Base-by-base conservation (phyloP, 2,329 filamentous ascomycete species). In the Penicillium thymicola region DNA sequence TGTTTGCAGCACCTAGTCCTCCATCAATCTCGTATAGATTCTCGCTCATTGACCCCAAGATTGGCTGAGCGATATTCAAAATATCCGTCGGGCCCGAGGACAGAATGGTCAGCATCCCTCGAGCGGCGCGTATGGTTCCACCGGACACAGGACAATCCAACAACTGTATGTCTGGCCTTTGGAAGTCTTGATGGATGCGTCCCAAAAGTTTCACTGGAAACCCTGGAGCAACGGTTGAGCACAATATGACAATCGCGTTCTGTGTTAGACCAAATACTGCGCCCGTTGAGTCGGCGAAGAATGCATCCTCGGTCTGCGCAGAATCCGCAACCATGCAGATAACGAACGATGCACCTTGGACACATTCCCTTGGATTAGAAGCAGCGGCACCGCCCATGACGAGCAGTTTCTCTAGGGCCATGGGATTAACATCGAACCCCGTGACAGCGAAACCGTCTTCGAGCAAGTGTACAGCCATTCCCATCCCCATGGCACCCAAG, bases 1-100 rank as follows among this genome's bases (percentile, higher is more conserved):
- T 84, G 10, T 79, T 82, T 5, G 81, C 82, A 5, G 76, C 76
- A 27, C 79, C 80, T 45, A 84, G 73, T 2, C 78, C 81, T 2
- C 82, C 82, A 14, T 75, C 68, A 9, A 84, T 78, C 18, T 77
- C 73, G 65, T 81, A 82, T 10, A 75, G 58, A 47, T 74, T 75
- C 18, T 71, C 70, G 5, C 72, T 67, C 68, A 76, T 70, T 32
- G 72, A 70, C 5, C 66, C 53, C 4, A 76, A 59, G 0, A 70
- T 58, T n/a, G 60, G 43, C 23, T 66, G 60, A 4, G 62, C 64
- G 38, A 63, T 65, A 1, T 59, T 54, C 8, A 75, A 50, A 7
- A 63, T 54, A 1, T 58, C 52, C 3, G 59, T 50, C 4, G 63
- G 44, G 1, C 71, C 72, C 4, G 73, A 75, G 51, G 67, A 71